Evolutionary conservation across 2,329 filamentous ascomycete species (phyloP).

Genomic region (Neofusicoccum cordaticola): DNA sequence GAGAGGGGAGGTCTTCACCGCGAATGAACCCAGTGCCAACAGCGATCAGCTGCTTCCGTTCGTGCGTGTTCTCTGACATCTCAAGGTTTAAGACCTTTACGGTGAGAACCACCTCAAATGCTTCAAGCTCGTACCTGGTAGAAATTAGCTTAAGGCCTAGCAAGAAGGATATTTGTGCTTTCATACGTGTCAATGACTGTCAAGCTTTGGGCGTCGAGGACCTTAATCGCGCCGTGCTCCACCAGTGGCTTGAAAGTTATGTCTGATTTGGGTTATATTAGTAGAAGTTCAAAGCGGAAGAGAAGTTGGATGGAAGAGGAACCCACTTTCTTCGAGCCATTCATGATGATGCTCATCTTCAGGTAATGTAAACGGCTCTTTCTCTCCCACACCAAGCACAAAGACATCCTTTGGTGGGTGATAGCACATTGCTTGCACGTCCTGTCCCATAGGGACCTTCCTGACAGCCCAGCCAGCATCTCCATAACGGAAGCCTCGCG

Average conservation of each 20-base stretch:
- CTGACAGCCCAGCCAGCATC: conserved; percentile 74
- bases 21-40: conserved; percentile 83
- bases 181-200: conserved; percentile 67
- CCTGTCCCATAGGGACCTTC: conserved; percentile 67
- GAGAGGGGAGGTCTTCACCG: conserved; percentile 85
- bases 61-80: conserved; percentile 85
- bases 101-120: conserved; percentile 74
- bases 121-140: conserved; percentile 62
- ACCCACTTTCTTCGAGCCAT: conserved; percentile 68
- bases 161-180: too few relatives aligned
- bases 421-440: conserved; percentile 72
- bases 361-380: conserved; percentile 74
- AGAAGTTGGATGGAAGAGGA: neutral
- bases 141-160: neutral
- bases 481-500: conserved; percentile 62
- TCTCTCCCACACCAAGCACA: conserved; percentile 67
- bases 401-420: conserved; percentile 74
- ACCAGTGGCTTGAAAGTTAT: conserved; percentile 63
- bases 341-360: conserved; percentile 81
- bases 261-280: conserved; percentile 31
- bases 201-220: conserved; percentile 76
- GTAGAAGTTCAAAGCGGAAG: neutral
- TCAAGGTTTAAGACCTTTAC: conserved; percentile 83
- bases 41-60: conserved; percentile 75
- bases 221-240: conserved; percentile 69